Conservation (phyloP, 1,284 basidiomycete species). For the Cutaneotrichosporon cavernicola region DNA sequence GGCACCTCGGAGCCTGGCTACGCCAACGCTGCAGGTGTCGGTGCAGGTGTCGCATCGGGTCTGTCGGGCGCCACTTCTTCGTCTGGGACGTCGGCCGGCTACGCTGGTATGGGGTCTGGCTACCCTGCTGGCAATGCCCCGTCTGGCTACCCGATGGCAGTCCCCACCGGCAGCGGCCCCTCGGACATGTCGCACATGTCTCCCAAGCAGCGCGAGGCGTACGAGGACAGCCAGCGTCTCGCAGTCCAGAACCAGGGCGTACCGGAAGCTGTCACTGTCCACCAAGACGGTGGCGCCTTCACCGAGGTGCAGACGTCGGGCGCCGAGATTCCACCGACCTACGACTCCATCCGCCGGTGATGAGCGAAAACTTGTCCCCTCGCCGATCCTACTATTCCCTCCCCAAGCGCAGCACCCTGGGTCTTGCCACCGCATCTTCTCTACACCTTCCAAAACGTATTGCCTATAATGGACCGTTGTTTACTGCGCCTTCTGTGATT, state of each 20-base stretch:
- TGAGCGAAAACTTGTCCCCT: neutral
- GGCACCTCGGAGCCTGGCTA: neutral
- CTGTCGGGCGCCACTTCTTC: slow-evolving; percentile 42
- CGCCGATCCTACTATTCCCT: neutral
- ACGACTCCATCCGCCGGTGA: slow-evolving; percentile 17
- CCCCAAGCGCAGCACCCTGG: slow-evolving; percentile 2
- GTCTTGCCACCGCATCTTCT: slow-evolving; percentile 3
- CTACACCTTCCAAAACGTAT: neutral
- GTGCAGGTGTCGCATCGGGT: neutral
- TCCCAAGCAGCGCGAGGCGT: slow-evolving; percentile 47
- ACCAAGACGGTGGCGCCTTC: slow-evolving; percentile 39
- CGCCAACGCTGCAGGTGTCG: slow-evolving; percentile 23
- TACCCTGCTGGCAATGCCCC: slow-evolving; percentile 16
- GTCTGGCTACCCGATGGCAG: neutral
- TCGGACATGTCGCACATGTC: slow-evolving; percentile 30
- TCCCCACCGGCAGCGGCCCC: slow-evolving; percentile 6
- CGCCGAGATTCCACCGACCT: slow-evolving; percentile 39
- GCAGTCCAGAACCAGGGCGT: slow-evolving; percentile 35
- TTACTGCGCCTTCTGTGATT: slow-evolving; percentile 9
- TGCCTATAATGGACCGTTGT: slow-evolving; percentile 6
- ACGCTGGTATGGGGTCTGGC: slow-evolving; percentile 42
- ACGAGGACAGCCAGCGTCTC: slow-evolving; percentile 41
- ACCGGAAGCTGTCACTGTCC: slow-evolving; percentile 33
- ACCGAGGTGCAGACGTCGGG: slow-evolving; percentile 18
- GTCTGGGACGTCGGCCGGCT: slow-evolving; percentile 42